A percentile compares a stretch with the other conserved stretches of the same genome.
Evolutionary conservation across 495 filamentous ascomycete genomes (phyloP).

Genomic region (Neurospora pannonica): DNA sequence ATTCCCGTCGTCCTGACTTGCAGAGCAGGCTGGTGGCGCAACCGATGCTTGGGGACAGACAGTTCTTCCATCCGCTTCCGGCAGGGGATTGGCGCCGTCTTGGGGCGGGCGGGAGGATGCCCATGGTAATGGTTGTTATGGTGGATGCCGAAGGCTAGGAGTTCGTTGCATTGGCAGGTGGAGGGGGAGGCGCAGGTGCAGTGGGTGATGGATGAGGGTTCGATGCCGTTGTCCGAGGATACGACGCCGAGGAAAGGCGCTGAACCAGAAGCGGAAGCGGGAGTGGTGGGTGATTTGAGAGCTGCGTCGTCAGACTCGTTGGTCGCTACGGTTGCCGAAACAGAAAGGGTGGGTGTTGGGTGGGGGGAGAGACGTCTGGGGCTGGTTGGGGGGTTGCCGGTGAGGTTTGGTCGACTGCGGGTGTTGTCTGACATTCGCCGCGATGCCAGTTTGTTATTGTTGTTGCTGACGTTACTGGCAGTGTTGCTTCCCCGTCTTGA

Average conservation of each 20-base stretch:
- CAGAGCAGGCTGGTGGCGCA: conserved; percentile 7
- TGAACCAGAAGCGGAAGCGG: not conserved
- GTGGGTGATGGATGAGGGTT: not conserved
- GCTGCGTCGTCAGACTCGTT: not conserved
- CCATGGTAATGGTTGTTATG: not conserved
- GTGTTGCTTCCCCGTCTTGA: not conserved
- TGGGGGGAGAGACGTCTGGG: not conserved
- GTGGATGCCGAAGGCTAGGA: not conserved
- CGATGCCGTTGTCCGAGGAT: not conserved
- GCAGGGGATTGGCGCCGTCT: not conserved
- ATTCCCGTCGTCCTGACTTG: conserved; percentile 5
- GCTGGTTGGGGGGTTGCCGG: not conserved
- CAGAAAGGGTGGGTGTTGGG: not conserved
- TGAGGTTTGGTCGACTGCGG: not conserved
- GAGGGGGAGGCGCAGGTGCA: conserved; percentile 1
- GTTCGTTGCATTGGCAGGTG: not conserved
- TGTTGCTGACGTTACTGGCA: not conserved
- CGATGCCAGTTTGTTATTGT: not conserved
- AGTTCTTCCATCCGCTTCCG: not conserved
- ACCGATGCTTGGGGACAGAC: not conserved
- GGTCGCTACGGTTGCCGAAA: not conserved
- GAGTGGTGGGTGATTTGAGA: not conserved
- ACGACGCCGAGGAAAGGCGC: not conserved
- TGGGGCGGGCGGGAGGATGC: not conserved
- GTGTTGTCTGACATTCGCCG: not conserved